Percentiles rank a stretch among this genome's conserved stretches.
Evolutionary conservation across 73 alveolate species (phyloP).

Genomic region (Paramecium sonneborni): DNA sequence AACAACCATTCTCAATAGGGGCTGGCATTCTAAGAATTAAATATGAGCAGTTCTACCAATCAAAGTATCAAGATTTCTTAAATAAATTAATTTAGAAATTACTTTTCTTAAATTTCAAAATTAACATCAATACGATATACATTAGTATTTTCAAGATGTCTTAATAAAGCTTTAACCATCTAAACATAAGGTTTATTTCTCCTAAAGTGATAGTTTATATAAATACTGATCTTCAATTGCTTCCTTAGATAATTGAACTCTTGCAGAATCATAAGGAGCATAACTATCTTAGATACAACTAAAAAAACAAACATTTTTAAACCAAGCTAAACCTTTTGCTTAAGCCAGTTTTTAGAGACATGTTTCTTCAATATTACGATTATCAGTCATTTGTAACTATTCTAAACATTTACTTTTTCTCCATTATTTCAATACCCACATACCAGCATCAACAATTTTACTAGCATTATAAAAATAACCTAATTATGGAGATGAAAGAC

Average conservation of each 20-base stretch:
- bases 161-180: conserved; percentile 91
- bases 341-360: conserved; percentile 89
- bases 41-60: conserved; percentile 99
- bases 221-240: conserved; percentile 78
- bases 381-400: conserved; percentile 92
- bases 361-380: conserved; percentile 85
- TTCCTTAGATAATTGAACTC: conserved; percentile 88
- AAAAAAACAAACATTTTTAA: conserved; percentile 89
- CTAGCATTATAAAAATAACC: conserved; percentile 93
- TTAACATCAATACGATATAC: conserved; percentile 93
- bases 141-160: conserved; percentile 78
- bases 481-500: conserved; percentile 96
- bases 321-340: conserved; percentile 90
- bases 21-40: conserved; percentile 92
- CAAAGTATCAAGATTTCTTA: conserved; percentile 90
- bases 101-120: conserved; percentile 90
- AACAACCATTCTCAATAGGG: conserved; percentile 91
- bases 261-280: conserved; percentile 97
- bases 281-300: conserved; percentile 93
- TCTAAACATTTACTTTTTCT: conserved; percentile 84
- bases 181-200: conserved; percentile 88
- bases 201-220: conserved; percentile 59
- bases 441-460: conserved; percentile 95
- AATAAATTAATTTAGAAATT: background rate
- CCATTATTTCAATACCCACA: conserved; percentile 97